These are phyloP conservation scores for Tricholoma hemisulphureum DNA, from an alignment of 768 basidiomycete species.

Conservation along the genomic window DNA sequence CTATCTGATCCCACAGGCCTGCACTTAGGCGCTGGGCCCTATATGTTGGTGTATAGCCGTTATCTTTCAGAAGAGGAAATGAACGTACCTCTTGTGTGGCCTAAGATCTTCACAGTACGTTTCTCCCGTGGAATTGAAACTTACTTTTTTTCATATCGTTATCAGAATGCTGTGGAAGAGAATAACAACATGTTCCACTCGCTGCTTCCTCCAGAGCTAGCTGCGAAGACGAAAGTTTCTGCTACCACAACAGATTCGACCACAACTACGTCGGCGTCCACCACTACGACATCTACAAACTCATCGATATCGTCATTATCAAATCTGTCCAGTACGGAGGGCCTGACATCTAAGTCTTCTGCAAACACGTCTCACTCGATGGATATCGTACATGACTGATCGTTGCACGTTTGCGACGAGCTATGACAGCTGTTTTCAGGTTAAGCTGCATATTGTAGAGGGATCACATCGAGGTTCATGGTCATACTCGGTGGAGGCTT, in stretches of 20 bases:
- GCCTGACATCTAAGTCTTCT: not conserved
- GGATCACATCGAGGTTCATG: not conserved
- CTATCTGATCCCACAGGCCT: constrained; percentile 68
- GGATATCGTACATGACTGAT: not conserved
- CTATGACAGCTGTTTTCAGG: not conserved
- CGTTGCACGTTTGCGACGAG: not conserved
- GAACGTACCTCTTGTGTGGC: constrained; percentile 74
- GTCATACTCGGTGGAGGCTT: not conserved
- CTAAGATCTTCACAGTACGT: constrained; percentile 1
- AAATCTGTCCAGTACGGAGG: not conserved
- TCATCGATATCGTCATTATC: constrained; percentile 3
- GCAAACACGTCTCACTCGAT: not conserved
- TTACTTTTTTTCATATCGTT: not conserved
- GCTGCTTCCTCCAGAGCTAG: not conserved
- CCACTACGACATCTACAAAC: not conserved
- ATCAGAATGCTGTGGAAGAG: constrained; percentile 3
- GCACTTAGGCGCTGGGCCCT: constrained; percentile 76
- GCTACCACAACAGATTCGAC: not conserved
- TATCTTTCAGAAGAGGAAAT: constrained; percentile 24
- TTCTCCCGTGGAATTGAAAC: not conserved
- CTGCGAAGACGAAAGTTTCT: not conserved
- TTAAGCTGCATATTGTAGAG: not conserved
- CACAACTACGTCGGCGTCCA: not conserved
- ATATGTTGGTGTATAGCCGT: constrained; percentile 68
- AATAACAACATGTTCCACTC: constrained; percentile 1